Evolutionary conservation across 495 filamentous ascomycete genomes (phyloP), one percentile per base, ranked within the genome.

Genomic region (Cercophora sp.): DNA sequence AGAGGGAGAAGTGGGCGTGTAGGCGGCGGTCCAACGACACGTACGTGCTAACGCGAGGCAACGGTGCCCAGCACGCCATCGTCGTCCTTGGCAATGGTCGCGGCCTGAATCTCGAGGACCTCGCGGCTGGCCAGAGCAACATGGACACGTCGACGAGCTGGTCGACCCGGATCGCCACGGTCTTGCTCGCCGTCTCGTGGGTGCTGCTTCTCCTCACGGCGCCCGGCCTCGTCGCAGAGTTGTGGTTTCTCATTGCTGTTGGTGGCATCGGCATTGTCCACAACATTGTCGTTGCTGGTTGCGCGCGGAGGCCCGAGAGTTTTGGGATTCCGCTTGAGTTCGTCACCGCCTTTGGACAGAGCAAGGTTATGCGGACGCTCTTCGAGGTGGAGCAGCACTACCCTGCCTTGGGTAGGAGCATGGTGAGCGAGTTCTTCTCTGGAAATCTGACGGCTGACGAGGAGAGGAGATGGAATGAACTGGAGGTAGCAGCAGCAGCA

Each of bases 1-100:
- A 48, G 24, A 45, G 56, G n/a, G 79, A 82, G 64, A 80, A 78
- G 57, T 77, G 72, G 72, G 63, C 69, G 1, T 73, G 71, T 55
- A 70, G 71, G 8, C 29, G 48, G 15, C 48, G 48, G 9, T 36
- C 48, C 10, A 60, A 59, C 2, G 64, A 70, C 47, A 71, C 56
- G 3, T 58, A 71, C 23, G 55, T 63, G 0, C 35, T 79, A 22
- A 79, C 73, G 3, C 52, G 54, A 0, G 76, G 77, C 0, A 79
- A 79, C 53, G 78, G 76, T 15, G 37, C 50, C 4, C 69, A 70
- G 49, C 64, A 78, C 59, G 74, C 61, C 2, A 66, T 79, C 18
- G 64, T 77, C 1, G 65, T 81, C 19, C 19, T 63, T 1, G 66
- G 71, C 1, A 51, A 56, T 2, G 69, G 68, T 0, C n/a, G 42